Evolutionary conservation across 441 rosid species (phyloP).

Genomic region (Eutrema salsugineum): DNA sequence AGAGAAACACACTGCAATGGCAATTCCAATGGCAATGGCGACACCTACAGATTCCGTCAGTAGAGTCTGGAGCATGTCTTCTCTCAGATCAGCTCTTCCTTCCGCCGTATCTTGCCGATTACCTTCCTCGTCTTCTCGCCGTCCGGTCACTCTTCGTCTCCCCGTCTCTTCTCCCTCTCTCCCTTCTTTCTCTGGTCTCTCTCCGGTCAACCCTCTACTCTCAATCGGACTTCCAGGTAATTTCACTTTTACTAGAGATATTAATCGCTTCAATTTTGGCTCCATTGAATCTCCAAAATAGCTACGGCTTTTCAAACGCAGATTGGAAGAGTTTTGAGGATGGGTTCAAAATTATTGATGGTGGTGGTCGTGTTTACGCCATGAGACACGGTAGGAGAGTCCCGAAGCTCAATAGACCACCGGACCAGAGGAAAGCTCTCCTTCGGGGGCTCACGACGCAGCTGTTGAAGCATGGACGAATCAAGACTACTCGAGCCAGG

Average conservation of each 20-base stretch:
- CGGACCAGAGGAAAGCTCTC: constrained; percentile 81
- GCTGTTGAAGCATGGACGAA: constrained; percentile 82
- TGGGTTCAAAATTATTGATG: constrained; percentile 44
- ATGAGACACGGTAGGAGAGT: constrained; percentile 90
- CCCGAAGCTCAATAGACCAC: constrained; percentile 83
- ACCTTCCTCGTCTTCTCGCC: constrained; percentile 29
- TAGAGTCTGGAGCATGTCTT: constrained; percentile 57
- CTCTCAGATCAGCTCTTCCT: constrained; percentile 63
- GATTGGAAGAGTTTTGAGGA: constrained; percentile 42
- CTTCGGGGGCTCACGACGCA: constrained; percentile 90
- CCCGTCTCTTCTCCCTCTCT: constrained; percentile 29
- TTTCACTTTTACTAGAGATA: background rate
- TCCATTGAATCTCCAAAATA: background rate
- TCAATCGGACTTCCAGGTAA: constrained; percentile 59
- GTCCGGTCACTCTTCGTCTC: constrained; percentile 24
- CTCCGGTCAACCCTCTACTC: constrained; percentile 54
- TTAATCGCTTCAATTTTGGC: background rate
- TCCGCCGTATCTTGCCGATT: constrained; percentile 25
- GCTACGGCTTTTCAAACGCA: constrained; percentile 25
- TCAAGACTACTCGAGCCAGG: constrained; percentile 84
- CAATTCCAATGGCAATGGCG: constrained; percentile 31
- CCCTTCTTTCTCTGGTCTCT: constrained; percentile 56
- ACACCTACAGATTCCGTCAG: constrained; percentile 27
- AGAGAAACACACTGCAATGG: constrained; percentile 23
- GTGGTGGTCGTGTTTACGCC: constrained; percentile 58